phyloP scores from a whole-genome alignment of 192 early-diverging fungal genomes.

The Coemansia sp. region DNA sequence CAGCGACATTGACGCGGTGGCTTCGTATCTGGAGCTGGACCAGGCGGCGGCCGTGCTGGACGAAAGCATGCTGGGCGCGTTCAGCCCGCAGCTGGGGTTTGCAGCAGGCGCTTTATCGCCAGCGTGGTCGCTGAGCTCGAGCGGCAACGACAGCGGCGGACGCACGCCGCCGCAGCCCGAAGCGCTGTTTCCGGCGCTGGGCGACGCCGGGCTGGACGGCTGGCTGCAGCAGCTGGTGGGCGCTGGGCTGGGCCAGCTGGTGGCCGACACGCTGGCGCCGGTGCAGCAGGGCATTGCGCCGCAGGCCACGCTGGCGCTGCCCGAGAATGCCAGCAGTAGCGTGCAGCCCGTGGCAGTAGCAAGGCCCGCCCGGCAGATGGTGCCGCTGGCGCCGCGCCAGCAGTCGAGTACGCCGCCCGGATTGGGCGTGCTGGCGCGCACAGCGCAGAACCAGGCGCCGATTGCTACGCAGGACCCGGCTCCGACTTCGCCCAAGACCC shows the following conservation, averaged over 20 bases:
- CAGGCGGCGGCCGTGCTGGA: neutral
- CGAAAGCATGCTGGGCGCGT: neutral
- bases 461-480: no score
- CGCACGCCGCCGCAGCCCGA: neutral
- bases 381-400: neutral
- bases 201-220: conserved; percentile 28
- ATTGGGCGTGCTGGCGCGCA: conserved; percentile 38
- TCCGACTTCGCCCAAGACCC: neutral
- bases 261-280: conserved; percentile 20
- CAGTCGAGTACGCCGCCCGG: conserved; percentile 26
- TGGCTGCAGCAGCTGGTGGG: conserved; percentile 52
- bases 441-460: conserved; percentile 34
- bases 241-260: conserved; percentile 6
- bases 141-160: conserved; percentile 6
- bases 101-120: conserved; percentile 13
- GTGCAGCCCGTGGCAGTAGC: neutral
- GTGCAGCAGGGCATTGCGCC: conserved; percentile 32
- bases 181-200: conserved; percentile 16
- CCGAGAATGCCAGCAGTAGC: conserved; percentile 23
- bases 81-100: neutral
- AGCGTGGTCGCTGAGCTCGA: conserved; percentile 33
- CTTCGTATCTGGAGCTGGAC: conserved; percentile 1
- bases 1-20: neutral
- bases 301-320: conserved; percentile 29
- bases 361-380: neutral